Evolutionary conservation across 2,329 filamentous ascomycete species (phyloP).

Genomic region (Bisporella sp.): DNA sequence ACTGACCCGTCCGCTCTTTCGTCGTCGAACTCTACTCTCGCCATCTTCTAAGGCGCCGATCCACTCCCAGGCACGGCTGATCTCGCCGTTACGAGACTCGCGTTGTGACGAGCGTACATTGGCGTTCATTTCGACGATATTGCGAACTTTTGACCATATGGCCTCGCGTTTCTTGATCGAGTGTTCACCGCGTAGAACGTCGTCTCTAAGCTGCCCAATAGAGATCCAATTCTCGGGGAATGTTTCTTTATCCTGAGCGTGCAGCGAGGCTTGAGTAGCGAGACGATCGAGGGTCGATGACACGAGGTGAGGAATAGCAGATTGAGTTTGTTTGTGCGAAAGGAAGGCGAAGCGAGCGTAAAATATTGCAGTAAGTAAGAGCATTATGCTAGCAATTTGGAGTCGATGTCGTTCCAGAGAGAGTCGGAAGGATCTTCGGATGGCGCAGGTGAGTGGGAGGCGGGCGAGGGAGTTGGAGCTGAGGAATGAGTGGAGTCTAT

Average conservation of each 20-base stretch:
- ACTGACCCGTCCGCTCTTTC: conserved; percentile 40
- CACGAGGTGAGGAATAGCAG: conserved; percentile 71
- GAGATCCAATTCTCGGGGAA: conserved; percentile 75
- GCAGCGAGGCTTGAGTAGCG: conserved; percentile 75
- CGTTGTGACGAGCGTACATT: conserved; percentile 76
- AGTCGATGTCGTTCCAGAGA: conserved; percentile 82
- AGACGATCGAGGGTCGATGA: conserved; percentile 78
- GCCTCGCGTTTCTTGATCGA: conserved; percentile 67
- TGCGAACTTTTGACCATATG: conserved; percentile 77
- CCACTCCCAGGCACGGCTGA: conserved; percentile 64
- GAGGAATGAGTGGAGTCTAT: conserved; percentile 68
- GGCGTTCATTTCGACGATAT: conserved; percentile 85
- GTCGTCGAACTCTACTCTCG: conserved; percentile 31
- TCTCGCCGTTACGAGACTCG: conserved; percentile 57
- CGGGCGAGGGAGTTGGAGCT: conserved; percentile 85
- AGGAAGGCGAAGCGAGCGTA: conserved; percentile 62
- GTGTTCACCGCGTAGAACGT: conserved; percentile 79
- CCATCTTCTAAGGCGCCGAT: conserved; percentile 47
- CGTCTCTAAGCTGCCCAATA: conserved; percentile 83
- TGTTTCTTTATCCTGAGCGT: conserved; percentile 53
- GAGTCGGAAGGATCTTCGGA: conserved; percentile 72
- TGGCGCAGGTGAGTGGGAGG: conserved; percentile 76
- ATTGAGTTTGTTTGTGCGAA: conserved; percentile 56
- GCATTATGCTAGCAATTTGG: conserved; percentile 63
- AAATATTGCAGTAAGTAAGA: conserved; percentile 40